Conservation (phyloP, 352 stramenopile genomes). For the Phytophthora sp. region DNA sequence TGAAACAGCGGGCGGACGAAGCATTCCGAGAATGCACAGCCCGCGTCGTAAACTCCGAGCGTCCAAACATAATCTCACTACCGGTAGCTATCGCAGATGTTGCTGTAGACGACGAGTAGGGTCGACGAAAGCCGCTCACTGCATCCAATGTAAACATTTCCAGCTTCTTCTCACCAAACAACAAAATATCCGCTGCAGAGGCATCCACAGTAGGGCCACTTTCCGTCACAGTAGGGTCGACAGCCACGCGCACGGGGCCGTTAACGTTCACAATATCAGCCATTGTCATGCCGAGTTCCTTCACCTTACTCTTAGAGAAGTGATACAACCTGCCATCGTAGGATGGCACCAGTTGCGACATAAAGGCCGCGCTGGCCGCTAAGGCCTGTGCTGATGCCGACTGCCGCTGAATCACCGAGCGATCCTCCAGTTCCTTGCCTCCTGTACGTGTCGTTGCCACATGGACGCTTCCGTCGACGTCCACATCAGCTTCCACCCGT, state of each 20-base stretch:
- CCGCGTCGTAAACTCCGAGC: constrained; percentile 74
- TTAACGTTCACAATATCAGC: constrained; percentile 79
- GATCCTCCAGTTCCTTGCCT: constrained; percentile 27
- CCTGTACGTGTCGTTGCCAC: constrained; percentile 7
- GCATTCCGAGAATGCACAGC: constrained; percentile 68
- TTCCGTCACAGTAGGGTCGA: constrained; percentile 13
- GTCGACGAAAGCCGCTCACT: constrained; percentile 61
- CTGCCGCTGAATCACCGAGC: constrained; percentile 40
- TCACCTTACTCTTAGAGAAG: constrained; percentile 62
- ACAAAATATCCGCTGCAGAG: constrained; percentile 59
- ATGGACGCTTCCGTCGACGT: constrained; percentile 41
- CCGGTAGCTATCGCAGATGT: constrained; percentile 22
- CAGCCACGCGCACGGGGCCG: constrained; percentile 61
- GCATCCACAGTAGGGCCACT: constrained; percentile 10
- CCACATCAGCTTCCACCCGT: constrained; percentile 18
- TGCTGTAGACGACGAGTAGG: constrained; percentile 37
- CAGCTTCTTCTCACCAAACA: constrained; percentile 81
- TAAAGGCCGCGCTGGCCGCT: constrained; percentile 43
- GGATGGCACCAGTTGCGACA: constrained; percentile 72
- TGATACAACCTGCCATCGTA: constrained; percentile 83
- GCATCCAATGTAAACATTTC: constrained; percentile 77
- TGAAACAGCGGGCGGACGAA: constrained; percentile 72
- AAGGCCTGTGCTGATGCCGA: constrained; percentile 26
- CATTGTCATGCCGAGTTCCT: constrained; percentile 81
- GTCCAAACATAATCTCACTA: constrained; percentile 71